Evolutionary conservation across 139 green algal species (phyloP).

Genomic region (Astrephomene gubernaculifera): DNA sequence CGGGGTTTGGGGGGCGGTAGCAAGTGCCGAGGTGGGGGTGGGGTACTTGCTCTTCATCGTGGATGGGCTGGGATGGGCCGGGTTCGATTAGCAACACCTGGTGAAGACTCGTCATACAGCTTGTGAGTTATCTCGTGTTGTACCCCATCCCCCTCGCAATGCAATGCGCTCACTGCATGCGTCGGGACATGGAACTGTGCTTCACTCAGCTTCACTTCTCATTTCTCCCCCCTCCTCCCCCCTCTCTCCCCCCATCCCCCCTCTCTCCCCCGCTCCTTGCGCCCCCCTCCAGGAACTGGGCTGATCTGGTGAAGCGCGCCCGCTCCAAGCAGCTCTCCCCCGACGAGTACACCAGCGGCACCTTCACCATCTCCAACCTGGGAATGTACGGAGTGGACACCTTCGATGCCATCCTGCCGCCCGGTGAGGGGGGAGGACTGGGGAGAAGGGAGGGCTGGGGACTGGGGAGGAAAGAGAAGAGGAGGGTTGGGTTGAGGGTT

Average conservation of each 20-base stretch:
- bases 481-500: too few relatives aligned
- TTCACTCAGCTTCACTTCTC: too few relatives aligned
- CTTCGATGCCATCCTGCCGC: conserved; percentile 97
- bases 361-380: conserved; percentile 99
- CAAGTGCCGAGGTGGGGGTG: too few relatives aligned
- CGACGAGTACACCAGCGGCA: conserved; percentile 90
- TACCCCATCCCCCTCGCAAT: too few relatives aligned
- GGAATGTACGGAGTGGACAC: conserved; percentile 98
- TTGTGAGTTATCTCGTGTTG: too few relatives aligned
- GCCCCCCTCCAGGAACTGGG: conserved; percentile 62
- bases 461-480: neutral
- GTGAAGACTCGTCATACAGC: too few relatives aligned
- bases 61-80: too few relatives aligned
- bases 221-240: conserved; percentile 21
- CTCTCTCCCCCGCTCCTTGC: neutral
- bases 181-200: too few relatives aligned
- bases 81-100: too few relatives aligned
- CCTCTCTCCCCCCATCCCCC: neutral
- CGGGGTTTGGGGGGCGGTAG: too few relatives aligned
- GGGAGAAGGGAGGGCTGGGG: neutral
- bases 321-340: conserved; percentile 92
- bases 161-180: too few relatives aligned
- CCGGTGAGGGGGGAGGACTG: conserved; percentile 60
- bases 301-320: conserved; percentile 91
- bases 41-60: too few relatives aligned